Evolutionary conservation across 2,329 filamentous ascomycete species (phyloP), one percentile per base, ranked within the genome.

Genomic region (Aureobasidium zeae): DNA sequence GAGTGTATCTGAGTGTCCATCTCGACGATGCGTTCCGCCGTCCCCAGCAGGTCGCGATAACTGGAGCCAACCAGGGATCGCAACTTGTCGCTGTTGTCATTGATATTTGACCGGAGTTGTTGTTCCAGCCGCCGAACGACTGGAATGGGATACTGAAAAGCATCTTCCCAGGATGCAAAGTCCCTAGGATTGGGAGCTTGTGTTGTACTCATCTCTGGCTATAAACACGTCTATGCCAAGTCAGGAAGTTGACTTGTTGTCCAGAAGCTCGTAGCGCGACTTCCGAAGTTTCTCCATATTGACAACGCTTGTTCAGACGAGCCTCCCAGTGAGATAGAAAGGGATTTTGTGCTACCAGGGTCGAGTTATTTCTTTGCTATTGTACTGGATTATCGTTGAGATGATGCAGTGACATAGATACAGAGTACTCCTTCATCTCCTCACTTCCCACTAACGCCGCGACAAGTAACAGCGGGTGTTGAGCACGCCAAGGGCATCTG

Each of bases 41-140:
- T 95, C 41, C 85, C 85, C 19, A 96, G 77, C 7, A 96, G 77
- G 55, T 91, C 86, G 53, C 89, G 83, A 64, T 96, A 96, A 56
- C 77, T 76, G 53, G 74, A 69, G 15, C 79, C 79, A 50, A 83
- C 79, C 45, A 82, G 70, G 51, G 74, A 73, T 53, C 79, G 72
- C 53, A 83, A 68, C 64, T 77, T 79, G 62, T 79, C 74, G 56
- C 73, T 74, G 62, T 81, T 81, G 53, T 75, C 76, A 35, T 72
- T 65, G 51, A 78, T 72, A 59, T 76, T 74, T 48, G 67, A 67
- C 44, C 76, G 77, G 46, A 83, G 69, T 62, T 81, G 76, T 58
- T 74, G 72, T 60, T 81, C 77, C 55, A 82, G 67, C 50, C 71
- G 73, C 25, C 76, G 73, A 35, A 80, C 75, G 21, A 72, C 69